These are phyloP conservation scores for Astrothelium macrocarpum DNA, from an alignment of 495 filamentous ascomycete species.

Conservation along the genomic window DNA sequence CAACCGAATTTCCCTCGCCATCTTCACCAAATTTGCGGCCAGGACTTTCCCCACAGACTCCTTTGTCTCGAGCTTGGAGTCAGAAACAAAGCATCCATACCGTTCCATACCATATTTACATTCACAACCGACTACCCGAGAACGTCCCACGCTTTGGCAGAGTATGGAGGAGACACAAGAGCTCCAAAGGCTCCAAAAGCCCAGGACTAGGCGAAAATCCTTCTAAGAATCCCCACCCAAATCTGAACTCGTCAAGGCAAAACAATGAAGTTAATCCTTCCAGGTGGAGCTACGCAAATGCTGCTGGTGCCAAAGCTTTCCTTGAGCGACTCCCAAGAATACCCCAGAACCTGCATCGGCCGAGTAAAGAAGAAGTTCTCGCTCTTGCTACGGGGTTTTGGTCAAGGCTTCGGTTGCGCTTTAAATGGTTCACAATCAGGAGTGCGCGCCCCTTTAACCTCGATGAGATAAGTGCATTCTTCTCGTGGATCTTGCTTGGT, in stretches of 20 bases:
- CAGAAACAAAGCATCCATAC: slow-evolving; percentile 22
- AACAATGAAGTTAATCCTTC: background rate
- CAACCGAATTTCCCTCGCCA: background rate
- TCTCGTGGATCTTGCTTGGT: slow-evolving; percentile 89
- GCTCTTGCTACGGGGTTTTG: slow-evolving; percentile 88
- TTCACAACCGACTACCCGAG: no score
- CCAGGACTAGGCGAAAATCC: no score
- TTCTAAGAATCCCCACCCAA: background rate
- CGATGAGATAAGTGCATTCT: slow-evolving; percentile 89
- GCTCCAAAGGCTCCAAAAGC: slow-evolving; percentile 36
- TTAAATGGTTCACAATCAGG: slow-evolving; percentile 96
- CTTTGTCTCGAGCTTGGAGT: background rate
- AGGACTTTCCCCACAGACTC: background rate
- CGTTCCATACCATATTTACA: background rate
- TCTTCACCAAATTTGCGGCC: background rate
- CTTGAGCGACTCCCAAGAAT: slow-evolving; percentile 57
- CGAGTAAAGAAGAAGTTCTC: slow-evolving; percentile 87
- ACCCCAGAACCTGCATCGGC: slow-evolving; percentile 61
- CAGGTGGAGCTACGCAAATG: background rate
- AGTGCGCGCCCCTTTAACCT: slow-evolving; percentile 91
- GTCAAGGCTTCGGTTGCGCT: slow-evolving; percentile 80
- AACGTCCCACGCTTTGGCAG: background rate
- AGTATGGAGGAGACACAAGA: slow-evolving; percentile 33
- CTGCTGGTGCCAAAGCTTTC: slow-evolving; percentile 23
- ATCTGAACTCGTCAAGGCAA: background rate